Conservation (phyloP, 306 rosid species). For the Castanea mollissima region DNA sequence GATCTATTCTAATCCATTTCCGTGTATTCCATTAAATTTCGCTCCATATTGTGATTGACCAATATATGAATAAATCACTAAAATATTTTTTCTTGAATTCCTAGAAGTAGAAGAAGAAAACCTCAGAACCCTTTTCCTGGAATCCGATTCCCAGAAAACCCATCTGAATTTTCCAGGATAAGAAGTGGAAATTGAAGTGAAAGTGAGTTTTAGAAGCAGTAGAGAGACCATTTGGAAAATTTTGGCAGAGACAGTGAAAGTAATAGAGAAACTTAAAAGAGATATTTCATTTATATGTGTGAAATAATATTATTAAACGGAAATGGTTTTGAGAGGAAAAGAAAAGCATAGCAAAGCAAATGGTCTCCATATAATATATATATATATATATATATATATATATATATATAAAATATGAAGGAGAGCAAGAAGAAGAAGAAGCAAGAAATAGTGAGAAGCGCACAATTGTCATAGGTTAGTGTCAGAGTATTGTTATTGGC, state of each 20-base stretch:
- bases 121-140: conserved; percentile 34
- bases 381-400: too few species aligned
- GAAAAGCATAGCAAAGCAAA: neutral
- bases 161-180: conserved; percentile 43
- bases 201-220: conserved; percentile 49
- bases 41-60: too few species aligned
- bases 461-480: conserved; percentile 37
- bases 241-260: neutral
- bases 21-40: too few species aligned
- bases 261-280: conserved; percentile 6
- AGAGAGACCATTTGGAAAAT: conserved; percentile 54
- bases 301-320: conserved; percentile 8
- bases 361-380: too few species aligned
- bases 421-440: too few species aligned
- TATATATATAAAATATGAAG: too few species aligned
- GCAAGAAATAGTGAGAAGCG: neutral
- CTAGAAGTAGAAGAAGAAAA: conserved; percentile 28
- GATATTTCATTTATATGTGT: conserved; percentile 25
- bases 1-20: too few species aligned
- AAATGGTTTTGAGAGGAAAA: conserved; percentile 29
- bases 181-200: conserved; percentile 52
- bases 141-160: conserved; percentile 25
- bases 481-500: neutral
- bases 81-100: neutral
- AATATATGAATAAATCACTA: too few species aligned